Evolutionary conservation across 148 eudicot species (phyloP).

Genomic region (Simmondsia chinensis): DNA sequence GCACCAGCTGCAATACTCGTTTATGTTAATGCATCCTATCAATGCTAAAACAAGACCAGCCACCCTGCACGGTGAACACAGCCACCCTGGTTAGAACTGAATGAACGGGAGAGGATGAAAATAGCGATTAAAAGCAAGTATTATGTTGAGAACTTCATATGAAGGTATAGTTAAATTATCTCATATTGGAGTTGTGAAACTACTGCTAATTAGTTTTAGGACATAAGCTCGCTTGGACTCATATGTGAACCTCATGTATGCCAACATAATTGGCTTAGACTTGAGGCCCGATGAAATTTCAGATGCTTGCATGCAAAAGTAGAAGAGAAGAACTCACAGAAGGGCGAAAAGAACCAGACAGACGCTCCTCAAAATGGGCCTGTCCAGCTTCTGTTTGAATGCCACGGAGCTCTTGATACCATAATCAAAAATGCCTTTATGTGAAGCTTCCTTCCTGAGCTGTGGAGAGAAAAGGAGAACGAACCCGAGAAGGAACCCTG

Average conservation of each 20-base stretch:
- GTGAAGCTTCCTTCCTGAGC: slow-evolving; percentile 29
- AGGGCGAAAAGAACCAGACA: slow-evolving; percentile 41
- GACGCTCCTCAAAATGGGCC: slow-evolving; percentile 42
- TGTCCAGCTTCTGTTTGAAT: slow-evolving; percentile 45
- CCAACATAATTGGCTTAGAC: too few relatives aligned
- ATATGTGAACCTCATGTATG: too few relatives aligned
- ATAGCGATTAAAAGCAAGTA: too few relatives aligned
- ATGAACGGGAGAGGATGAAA: not conserved
- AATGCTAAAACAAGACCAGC: slow-evolving; percentile 33
- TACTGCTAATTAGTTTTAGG: too few relatives aligned
- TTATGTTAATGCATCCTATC: slow-evolving; percentile 29
- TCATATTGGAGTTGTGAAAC: too few relatives aligned
- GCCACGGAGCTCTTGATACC: slow-evolving; percentile 37
- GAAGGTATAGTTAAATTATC: too few relatives aligned
- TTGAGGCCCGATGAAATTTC: too few relatives aligned
- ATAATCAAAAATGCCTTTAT: slow-evolving; percentile 60
- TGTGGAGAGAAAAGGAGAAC: slow-evolving; percentile 54
- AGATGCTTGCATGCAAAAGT: not conserved
- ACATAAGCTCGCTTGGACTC: too few relatives aligned
- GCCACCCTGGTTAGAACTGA: too few relatives aligned
- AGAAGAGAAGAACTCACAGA: slow-evolving; percentile 35
- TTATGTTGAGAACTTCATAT: too few relatives aligned
- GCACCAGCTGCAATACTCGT: slow-evolving; percentile 64
- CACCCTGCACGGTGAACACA: slow-evolving; percentile 31
- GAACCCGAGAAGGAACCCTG: slow-evolving; percentile 64